These are phyloP conservation scores for Kazachstania psychrophila DNA, from an alignment of 805 yeast species.

Conservation along the genomic window DNA sequence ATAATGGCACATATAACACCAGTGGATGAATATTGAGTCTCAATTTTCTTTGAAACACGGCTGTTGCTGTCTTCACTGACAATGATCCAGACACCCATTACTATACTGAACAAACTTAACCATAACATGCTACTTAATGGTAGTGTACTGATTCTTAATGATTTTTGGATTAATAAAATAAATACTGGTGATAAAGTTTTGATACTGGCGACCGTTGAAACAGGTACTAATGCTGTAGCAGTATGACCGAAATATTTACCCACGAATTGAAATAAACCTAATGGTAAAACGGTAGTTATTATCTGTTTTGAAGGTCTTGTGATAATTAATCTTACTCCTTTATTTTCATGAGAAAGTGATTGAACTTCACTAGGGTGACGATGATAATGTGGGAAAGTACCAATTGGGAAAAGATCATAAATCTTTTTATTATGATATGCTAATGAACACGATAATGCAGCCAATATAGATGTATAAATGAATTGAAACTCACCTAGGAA, in stretches of 20 bases:
- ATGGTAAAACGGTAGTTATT: slow-evolving; percentile 45
- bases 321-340: slow-evolving; percentile 7
- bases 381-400: slow-evolving; percentile 41
- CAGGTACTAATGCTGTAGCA: slow-evolving; percentile 57
- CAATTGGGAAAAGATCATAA: slow-evolving; percentile 39
- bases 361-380: slow-evolving; percentile 12
- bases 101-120: slow-evolving; percentile 20
- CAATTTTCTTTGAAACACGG: background rate
- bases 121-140: slow-evolving; percentile 8
- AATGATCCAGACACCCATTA: slow-evolving; percentile 27
- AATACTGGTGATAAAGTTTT: slow-evolving; percentile 58
- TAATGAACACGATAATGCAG: slow-evolving; percentile 32
- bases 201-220: slow-evolving; percentile 64
- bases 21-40: slow-evolving; percentile 17
- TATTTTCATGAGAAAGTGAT: slow-evolving; percentile 5
- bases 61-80: slow-evolving; percentile 17
- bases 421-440: slow-evolving; percentile 29
- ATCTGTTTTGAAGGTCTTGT: slow-evolving; percentile 33
- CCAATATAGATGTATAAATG: slow-evolving; percentile 38
- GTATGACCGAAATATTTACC: slow-evolving; percentile 55
- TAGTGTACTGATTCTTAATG: slow-evolving; percentile 21
- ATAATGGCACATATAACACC: slow-evolving; percentile 64
- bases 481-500: slow-evolving; percentile 61
- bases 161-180: slow-evolving; percentile 47
- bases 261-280: slow-evolving; percentile 55